A percentile compares a stretch with the other conserved stretches of the same genome.
These are phyloP conservation scores for Globisporangium rhizosaccharum DNA, from an alignment of 352 stramenopile species.

Conservation along the genomic window DNA sequence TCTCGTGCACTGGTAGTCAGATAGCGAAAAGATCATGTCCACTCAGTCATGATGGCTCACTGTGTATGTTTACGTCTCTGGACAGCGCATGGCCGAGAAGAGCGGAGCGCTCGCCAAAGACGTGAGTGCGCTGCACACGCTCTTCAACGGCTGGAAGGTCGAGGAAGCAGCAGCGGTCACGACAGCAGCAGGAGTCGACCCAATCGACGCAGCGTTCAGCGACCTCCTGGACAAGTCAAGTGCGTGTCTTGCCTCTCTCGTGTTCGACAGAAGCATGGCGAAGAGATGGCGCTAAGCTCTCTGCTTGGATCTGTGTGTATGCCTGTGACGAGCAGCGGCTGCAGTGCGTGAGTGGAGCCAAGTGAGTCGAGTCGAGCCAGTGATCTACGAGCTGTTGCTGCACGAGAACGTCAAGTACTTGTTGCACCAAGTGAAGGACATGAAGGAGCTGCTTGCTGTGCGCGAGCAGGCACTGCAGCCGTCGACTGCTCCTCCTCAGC, in stretches of 20 bases:
- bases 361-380: constrained; percentile 37
- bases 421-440: constrained; percentile 40
- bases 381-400: constrained; percentile 62
- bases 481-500: not conserved
- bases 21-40: not conserved
- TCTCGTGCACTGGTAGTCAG: not conserved
- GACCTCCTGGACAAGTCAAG: constrained; percentile 40
- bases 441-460: constrained; percentile 54
- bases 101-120: constrained; percentile 50
- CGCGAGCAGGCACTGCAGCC: constrained; percentile 32
- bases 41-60: not conserved
- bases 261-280: not conserved
- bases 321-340: constrained; percentile 16
- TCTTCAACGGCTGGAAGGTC: constrained; percentile 56
- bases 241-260: constrained; percentile 14
- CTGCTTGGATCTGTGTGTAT: not conserved
- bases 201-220: constrained; percentile 27
- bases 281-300: not conserved
- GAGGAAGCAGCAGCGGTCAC: constrained; percentile 24
- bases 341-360: constrained; percentile 44
- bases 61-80: not conserved
- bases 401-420: constrained; percentile 68
- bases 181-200: constrained; percentile 5
- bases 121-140: constrained; percentile 32
- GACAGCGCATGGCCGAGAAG: constrained; percentile 52